Percentiles rank a stretch among this genome's conserved stretches.
Conservation (phyloP, 257 asterid species). For the Forsythia viridissima region DNA sequence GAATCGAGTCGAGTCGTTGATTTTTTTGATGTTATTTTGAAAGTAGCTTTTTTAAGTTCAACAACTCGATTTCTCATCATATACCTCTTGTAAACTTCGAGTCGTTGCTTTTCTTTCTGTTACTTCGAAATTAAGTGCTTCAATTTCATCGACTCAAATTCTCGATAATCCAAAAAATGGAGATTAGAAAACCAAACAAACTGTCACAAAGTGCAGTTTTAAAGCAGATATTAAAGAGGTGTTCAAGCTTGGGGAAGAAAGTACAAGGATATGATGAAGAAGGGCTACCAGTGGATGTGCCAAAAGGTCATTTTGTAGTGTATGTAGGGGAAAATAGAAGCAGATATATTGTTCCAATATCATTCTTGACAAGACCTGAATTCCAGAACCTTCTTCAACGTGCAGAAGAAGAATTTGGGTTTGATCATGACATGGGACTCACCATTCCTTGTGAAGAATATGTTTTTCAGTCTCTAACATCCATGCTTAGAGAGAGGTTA, state of each 20-base stretch:
- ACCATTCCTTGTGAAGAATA: slow-evolving; percentile 56
- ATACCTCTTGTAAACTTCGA: not conserved
- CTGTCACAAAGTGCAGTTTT: slow-evolving; percentile 50
- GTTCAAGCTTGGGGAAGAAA: slow-evolving; percentile 53
- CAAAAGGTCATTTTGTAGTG: slow-evolving; percentile 61
- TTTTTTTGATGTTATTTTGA: not conserved
- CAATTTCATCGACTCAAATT: not conserved
- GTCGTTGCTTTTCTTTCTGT: not conserved
- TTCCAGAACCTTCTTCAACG: slow-evolving; percentile 42
- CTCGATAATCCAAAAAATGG: slow-evolving; percentile 32
- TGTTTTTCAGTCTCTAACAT: slow-evolving; percentile 41
- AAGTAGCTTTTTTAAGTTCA: not conserved
- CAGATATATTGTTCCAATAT: slow-evolving; percentile 51
- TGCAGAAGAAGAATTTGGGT: slow-evolving; percentile 65
- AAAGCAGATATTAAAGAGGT: slow-evolving; percentile 53
- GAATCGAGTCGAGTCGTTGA: not conserved
- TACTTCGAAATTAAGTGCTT: not conserved
- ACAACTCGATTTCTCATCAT: not conserved
- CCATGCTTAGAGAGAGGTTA: slow-evolving; percentile 24
- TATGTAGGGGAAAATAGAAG: slow-evolving; percentile 55
- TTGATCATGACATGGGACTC: slow-evolving; percentile 60
- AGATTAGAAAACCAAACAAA: slow-evolving; percentile 39
- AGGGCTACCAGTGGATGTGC: slow-evolving; percentile 56
- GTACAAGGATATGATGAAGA: slow-evolving; percentile 37
- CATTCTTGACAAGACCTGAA: slow-evolving; percentile 39